These are phyloP conservation scores for Monilinia polystroma DNA, from an alignment of 2,329 filamentous ascomycete genomes.

Conservation along the genomic window DNA sequence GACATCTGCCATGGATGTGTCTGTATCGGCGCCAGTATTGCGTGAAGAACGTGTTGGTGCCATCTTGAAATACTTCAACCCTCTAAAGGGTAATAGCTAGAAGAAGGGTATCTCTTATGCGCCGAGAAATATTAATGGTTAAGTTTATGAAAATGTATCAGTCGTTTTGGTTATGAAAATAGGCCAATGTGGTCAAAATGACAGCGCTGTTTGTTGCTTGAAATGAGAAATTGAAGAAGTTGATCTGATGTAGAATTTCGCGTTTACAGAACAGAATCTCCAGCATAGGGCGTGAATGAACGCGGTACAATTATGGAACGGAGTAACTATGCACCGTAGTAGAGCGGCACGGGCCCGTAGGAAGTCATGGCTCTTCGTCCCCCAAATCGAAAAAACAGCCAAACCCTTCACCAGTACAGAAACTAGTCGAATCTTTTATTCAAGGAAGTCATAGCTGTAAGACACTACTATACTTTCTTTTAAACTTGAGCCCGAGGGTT, in stretches of 20 bases:
- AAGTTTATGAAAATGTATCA: not conserved
- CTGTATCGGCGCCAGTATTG: constrained; percentile 47
- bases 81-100: constrained; percentile 30
- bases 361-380: constrained; percentile 6
- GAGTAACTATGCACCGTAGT: constrained; percentile 12
- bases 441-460: constrained; percentile 4
- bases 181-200: not conserved
- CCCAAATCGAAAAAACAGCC: constrained; percentile 14
- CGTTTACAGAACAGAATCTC: constrained; percentile 19
- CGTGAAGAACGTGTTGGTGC: constrained; percentile 54
- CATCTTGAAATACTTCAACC: constrained; percentile 45
- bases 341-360: not conserved
- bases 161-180: constrained; percentile 30
- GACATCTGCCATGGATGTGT: constrained; percentile 63
- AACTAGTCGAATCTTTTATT: not conserved
- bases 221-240: constrained; percentile 20
- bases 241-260: constrained; percentile 18
- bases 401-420: constrained; percentile 5
- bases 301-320: constrained; percentile 17
- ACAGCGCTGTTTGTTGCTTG: constrained; percentile 24
- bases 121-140: constrained; percentile 13
- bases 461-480: not conserved
- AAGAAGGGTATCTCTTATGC: constrained; percentile 27
- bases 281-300: constrained; percentile 17
- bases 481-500: not conserved